Conservation (phyloP, 495 filamentous ascomycete species). For the Aspergillus diversus region DNA sequence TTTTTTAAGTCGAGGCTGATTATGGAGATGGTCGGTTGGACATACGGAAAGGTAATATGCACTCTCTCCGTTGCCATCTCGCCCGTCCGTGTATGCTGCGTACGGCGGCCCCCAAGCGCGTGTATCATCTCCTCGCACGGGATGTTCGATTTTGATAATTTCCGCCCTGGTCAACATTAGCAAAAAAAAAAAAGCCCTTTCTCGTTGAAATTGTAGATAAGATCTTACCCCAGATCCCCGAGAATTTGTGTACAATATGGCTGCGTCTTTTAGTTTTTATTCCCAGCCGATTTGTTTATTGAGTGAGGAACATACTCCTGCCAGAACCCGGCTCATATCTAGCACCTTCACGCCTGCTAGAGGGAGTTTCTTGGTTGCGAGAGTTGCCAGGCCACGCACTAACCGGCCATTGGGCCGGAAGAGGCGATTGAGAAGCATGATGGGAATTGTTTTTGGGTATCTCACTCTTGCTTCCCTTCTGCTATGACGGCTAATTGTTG, state of each 20-base stretch:
- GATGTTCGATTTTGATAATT: slow-evolving; percentile 96
- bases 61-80: slow-evolving; percentile 82
- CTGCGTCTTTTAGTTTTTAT: slow-evolving; percentile 49
- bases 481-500: too few relatives aligned
- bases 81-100: slow-evolving; percentile 68
- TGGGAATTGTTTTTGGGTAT: too few relatives aligned
- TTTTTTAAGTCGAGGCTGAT: neutral
- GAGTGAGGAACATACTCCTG: slow-evolving; percentile 69
- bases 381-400: slow-evolving; percentile 10
- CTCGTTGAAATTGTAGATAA: slow-evolving; percentile 4
- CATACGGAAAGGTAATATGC: slow-evolving; percentile 90
- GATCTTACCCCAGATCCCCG: slow-evolving; percentile 85
- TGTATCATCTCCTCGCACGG: slow-evolving; percentile 88
- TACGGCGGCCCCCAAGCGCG: slow-evolving; percentile 96
- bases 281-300: slow-evolving; percentile 1
- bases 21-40: neutral
- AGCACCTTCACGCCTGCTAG: slow-evolving; percentile 84
- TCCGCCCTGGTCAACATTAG: slow-evolving; percentile 66
- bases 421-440: neutral
- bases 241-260: slow-evolving; percentile 98
- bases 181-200: neutral
- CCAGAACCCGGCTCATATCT: slow-evolving; percentile 95
- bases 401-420: neutral
- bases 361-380: slow-evolving; percentile 57
- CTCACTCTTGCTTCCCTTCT: too few relatives aligned